Evolutionary conservation across 2,329 filamentous ascomycete species (phyloP), one percentile per base, ranked within the genome.

Genomic region (Colletotrichum incanum): DNA sequence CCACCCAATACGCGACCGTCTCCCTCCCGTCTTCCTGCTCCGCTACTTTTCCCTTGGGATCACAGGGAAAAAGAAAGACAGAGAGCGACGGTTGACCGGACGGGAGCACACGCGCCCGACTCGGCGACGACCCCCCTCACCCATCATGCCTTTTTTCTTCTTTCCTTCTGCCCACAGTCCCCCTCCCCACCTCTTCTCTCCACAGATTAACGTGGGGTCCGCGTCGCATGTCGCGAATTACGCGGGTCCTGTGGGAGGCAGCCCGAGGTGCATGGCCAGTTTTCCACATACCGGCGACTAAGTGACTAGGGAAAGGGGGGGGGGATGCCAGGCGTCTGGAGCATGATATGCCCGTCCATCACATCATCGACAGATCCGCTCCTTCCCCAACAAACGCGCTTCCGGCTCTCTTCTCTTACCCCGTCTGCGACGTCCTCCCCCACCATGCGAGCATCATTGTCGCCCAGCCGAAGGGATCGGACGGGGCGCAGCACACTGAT

Each of bases 361-460:
- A 14, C 49, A 50, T 50, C 52, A n/a, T 39, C 31, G 18, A 45
- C 2, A 23, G 45, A 52, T 31, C 60, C 60, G 16, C 43, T 50
- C 2, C 28, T 7, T 28, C 50, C 28, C 28, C 3, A 18, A 18
- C 23, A 61, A 28, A 54, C 56, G 56, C 55, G 31, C 55, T 67
- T 56, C 67, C 63, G 45, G 63, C 28, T 16, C 50, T 37, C 43
- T 23, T 62, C 50, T 39, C 39, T 31, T 12, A 41, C 37, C 49
- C 50, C 64, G n/a, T 39, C 23, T 45, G 37, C 50, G 28, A 63
- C 60, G 41, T 31, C n/a, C 34, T 7, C n/a, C 31, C 18, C n/a
- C 8, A 49, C 64, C 64, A 50, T 67, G 26, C 26, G 50, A 50
- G 55, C 54, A 66, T 70, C 54, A 59, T 47, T 52, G 20, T 23